These are phyloP conservation scores for Cladosporium phlei DNA, from an alignment of 2,329 filamentous ascomycete genomes.

Conservation along the genomic window DNA sequence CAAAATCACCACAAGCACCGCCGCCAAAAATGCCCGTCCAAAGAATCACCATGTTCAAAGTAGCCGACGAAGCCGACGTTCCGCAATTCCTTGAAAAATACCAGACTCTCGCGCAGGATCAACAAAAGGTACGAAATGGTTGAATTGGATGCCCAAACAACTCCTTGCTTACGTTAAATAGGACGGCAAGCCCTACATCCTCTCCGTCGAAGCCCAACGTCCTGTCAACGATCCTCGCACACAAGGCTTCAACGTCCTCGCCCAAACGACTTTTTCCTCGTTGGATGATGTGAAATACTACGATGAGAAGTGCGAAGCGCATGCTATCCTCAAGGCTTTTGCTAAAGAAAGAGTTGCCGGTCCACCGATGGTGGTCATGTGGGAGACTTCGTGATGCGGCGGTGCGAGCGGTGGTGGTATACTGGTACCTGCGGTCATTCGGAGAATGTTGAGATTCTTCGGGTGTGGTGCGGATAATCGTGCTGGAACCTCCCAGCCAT, in stretches of 20 bases:
- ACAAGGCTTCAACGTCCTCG: constrained; percentile 62
- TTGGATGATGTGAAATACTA: constrained; percentile 68
- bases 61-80: constrained; percentile 44
- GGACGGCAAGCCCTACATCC: constrained; percentile 68
- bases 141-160: not conserved
- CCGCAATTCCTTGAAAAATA: constrained; percentile 43
- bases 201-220: constrained; percentile 51
- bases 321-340: constrained; percentile 45
- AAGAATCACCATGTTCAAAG: constrained; percentile 52
- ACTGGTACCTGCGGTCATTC: too few relatives aligned
- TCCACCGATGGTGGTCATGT: constrained; percentile 5
- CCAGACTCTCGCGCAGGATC: constrained; percentile 39
- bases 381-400: constrained; percentile 1
- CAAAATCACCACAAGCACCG: too few relatives aligned
- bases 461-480: too few relatives aligned
- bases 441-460: too few relatives aligned
- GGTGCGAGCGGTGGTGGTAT: not conserved
- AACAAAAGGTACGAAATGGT: constrained; percentile 43
- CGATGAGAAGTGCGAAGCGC: constrained; percentile 55
- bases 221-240: constrained; percentile 55
- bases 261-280: constrained; percentile 59
- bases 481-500: too few relatives aligned
- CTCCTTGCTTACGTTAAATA: too few relatives aligned
- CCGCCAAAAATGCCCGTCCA: constrained; percentile 36
- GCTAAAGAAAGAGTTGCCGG: constrained; percentile 13